Evolutionary conservation across 2,329 filamentous ascomycete species (phyloP).

Genomic region (Botryotinia globosa): DNA sequence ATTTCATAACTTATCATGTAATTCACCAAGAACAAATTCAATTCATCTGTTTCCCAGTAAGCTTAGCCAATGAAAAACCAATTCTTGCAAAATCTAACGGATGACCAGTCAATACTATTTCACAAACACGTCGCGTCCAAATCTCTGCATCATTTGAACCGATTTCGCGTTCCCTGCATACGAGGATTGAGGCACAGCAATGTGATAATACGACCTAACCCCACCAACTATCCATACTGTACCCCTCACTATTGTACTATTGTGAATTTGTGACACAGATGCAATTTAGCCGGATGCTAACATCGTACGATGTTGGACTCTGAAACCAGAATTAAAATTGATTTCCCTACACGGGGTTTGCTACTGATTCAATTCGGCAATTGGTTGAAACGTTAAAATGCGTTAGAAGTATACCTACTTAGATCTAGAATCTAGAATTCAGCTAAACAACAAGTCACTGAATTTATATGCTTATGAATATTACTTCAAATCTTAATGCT

Average conservation of each 20-base stretch:
- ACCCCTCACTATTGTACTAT: neutral
- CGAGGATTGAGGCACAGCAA: conserved; percentile 5
- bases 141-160: neutral
- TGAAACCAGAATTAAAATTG: neutral
- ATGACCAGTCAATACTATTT: neutral
- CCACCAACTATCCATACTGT: neutral
- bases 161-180: neutral
- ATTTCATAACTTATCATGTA: neutral
- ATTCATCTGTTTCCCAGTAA: neutral
- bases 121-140: neutral
- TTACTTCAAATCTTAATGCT: neutral
- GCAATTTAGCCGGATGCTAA: neutral
- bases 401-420: neutral
- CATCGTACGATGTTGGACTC: neutral
- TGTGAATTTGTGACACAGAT: too few species aligned
- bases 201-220: neutral
- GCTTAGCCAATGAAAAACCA: neutral
- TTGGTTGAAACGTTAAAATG: neutral
- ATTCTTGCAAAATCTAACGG: neutral
- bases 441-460: neutral
- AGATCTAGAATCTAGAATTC: neutral
- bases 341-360: neutral
- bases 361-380: neutral
- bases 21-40: neutral
- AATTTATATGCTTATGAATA: neutral